Evolutionary conservation across 345 rosid species (phyloP).

Genomic region (Lenwebbia sp.): DNA sequence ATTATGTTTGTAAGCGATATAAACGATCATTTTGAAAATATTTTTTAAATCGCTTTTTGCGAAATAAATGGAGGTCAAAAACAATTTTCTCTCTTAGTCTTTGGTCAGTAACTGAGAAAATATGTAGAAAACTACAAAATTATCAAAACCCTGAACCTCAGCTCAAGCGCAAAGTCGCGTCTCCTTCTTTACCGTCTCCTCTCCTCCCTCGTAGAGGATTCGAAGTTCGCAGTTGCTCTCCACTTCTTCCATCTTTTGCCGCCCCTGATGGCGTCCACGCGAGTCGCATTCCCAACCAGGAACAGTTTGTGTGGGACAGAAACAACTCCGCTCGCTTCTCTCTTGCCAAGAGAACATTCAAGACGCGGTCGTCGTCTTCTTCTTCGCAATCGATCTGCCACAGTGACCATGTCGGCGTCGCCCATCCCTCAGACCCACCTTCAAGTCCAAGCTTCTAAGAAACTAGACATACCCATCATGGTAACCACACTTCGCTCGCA

Average conservation of each 20-base stretch:
- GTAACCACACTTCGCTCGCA: background rate
- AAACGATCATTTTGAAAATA: no score
- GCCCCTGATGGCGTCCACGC: background rate
- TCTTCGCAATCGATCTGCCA: background rate
- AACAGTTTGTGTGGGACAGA: background rate
- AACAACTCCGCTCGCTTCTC: background rate
- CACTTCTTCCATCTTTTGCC: background rate
- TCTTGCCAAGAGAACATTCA: background rate
- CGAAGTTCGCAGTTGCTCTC: background rate
- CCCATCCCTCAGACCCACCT: background rate
- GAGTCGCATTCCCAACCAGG: background rate
- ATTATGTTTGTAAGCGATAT: no score
- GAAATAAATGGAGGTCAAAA: no score
- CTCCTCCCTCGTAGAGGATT: background rate
- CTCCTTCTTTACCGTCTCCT: background rate
- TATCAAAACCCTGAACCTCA: background rate
- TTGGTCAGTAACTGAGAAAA: background rate
- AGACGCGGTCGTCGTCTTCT: background rate
- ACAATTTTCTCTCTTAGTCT: no score
- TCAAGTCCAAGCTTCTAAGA: background rate
- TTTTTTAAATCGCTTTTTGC: no score
- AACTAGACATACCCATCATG: slow-evolving; percentile 4
- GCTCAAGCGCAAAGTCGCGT: background rate
- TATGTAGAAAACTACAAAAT: background rate
- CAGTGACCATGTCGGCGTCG: background rate